phyloP scores from a whole-genome alignment of 2,329 filamentous ascomycete species.

The Sporothrix brasiliensis region DNA sequence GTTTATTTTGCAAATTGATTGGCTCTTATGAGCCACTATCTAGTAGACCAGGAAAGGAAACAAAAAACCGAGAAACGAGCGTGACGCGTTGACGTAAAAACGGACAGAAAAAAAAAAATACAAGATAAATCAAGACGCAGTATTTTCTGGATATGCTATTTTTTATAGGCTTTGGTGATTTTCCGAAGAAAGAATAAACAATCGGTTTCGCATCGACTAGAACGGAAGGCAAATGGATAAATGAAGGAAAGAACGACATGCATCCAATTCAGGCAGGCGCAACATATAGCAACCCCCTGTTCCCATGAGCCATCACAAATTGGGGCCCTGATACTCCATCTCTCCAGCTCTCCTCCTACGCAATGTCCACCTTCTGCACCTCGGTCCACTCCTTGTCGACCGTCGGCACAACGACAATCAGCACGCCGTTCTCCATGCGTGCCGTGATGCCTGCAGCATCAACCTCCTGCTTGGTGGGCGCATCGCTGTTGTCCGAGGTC shows the following conservation, averaged over 20 bases:
- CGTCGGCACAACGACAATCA: constrained; percentile 78
- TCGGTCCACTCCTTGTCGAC: constrained; percentile 62
- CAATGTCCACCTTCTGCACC: constrained; percentile 62
- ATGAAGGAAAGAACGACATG: constrained; percentile 18
- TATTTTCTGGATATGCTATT: neutral
- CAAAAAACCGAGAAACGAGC: too few relatives aligned
- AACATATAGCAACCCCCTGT: neutral
- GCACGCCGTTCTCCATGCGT: constrained; percentile 76
- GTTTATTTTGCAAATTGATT: neutral
- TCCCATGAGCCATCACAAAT: constrained; percentile 14
- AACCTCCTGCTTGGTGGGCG: constrained; percentile 51
- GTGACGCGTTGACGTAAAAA: neutral
- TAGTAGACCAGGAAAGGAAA: neutral
- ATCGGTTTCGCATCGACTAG: neutral
- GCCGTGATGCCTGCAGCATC: constrained; percentile 70
- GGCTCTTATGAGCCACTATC: constrained; percentile 13
- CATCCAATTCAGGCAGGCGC: neutral
- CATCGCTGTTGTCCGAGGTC: neutral
- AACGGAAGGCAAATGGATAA: too few relatives aligned
- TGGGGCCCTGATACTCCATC: constrained; percentile 5
- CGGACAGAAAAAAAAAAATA: neutral
- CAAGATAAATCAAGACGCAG: neutral
- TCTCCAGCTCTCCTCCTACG: constrained; percentile 42
- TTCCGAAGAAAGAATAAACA: neutral
- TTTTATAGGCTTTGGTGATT: neutral